Conservation (phyloP, 495 filamentous ascomycete genomes). For the Podospora tetraspora region DNA sequence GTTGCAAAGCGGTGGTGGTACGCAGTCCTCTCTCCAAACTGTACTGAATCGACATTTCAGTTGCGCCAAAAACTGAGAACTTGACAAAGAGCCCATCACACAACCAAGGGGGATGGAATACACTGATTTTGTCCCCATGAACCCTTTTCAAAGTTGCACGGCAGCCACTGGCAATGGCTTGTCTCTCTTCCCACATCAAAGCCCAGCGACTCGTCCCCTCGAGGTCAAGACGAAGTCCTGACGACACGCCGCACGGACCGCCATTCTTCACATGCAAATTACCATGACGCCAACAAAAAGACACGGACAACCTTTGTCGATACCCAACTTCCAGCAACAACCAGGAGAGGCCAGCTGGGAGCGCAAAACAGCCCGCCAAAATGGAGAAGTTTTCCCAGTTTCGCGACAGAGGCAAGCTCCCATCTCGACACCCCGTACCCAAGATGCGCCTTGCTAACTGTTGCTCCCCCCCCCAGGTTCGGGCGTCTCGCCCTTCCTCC, state of each 20-base stretch:
- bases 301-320: neutral
- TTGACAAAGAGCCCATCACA: neutral
- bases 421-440: conserved; percentile 8
- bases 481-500: conserved; percentile 92
- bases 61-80: neutral
- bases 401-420: conserved; percentile 73
- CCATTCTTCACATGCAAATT: conserved; percentile 13
- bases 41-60: neutral
- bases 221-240: neutral
- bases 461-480: conserved; percentile 56
- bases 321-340: neutral
- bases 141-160: neutral
- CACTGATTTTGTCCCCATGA: neutral
- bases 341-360: neutral
- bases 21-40: neutral
- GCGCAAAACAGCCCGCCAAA: neutral
- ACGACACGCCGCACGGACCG: conserved; percentile 6
- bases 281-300: neutral
- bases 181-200: neutral
- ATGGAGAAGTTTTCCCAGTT: conserved; percentile 99
- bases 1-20: neutral
- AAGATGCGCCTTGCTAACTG: conserved; percentile 7
- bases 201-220: neutral
- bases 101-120: neutral
- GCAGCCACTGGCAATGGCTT: neutral